A percentile compares a stretch with the other conserved stretches of the same genome.
These are phyloP conservation scores for Salix udensis DNA, from an alignment of 345 rosid species.

Conservation along the genomic window DNA sequence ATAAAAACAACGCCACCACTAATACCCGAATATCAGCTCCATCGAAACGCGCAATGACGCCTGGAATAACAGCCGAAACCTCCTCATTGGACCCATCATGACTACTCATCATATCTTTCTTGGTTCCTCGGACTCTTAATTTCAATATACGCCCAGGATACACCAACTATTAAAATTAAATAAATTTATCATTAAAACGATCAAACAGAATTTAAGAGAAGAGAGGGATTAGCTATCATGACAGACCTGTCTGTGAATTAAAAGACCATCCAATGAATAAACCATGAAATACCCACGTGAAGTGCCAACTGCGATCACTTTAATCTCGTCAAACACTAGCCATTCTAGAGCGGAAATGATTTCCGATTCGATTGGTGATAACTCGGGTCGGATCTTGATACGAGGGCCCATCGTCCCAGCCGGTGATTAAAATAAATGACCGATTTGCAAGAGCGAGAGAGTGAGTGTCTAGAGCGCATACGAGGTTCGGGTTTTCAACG, in stretches of 20 bases:
- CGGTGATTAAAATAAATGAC: slow-evolving; percentile 45
- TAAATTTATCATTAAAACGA: background rate
- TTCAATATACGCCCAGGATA: slow-evolving; percentile 61
- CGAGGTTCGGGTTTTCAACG: slow-evolving; percentile 51
- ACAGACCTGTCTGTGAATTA: slow-evolving; percentile 76
- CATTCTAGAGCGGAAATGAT: slow-evolving; percentile 69
- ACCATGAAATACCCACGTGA: slow-evolving; percentile 72
- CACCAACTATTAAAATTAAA: slow-evolving; percentile 40
- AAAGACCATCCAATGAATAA: slow-evolving; percentile 61
- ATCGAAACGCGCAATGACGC: slow-evolving; percentile 82
- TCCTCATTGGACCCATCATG: slow-evolving; percentile 65
- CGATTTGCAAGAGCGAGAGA: slow-evolving; percentile 68
- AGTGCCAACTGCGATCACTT: slow-evolving; percentile 71
- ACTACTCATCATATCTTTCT: slow-evolving; percentile 44
- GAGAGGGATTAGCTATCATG: background rate
- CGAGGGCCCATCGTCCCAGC: slow-evolving; percentile 71
- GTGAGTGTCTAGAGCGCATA: slow-evolving; percentile 69
- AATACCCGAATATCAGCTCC: slow-evolving; percentile 67
- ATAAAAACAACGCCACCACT: background rate
- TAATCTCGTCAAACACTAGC: slow-evolving; percentile 69
- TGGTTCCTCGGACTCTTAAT: slow-evolving; percentile 68
- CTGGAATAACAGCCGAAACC: slow-evolving; percentile 66
- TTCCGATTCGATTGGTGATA: slow-evolving; percentile 79
- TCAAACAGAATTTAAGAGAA: background rate
- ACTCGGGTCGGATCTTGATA: slow-evolving; percentile 79